Evolutionary conservation across 257 asterid species (phyloP), one percentile per base, ranked within the genome.

Genomic region (Linderniella brevidens): DNA sequence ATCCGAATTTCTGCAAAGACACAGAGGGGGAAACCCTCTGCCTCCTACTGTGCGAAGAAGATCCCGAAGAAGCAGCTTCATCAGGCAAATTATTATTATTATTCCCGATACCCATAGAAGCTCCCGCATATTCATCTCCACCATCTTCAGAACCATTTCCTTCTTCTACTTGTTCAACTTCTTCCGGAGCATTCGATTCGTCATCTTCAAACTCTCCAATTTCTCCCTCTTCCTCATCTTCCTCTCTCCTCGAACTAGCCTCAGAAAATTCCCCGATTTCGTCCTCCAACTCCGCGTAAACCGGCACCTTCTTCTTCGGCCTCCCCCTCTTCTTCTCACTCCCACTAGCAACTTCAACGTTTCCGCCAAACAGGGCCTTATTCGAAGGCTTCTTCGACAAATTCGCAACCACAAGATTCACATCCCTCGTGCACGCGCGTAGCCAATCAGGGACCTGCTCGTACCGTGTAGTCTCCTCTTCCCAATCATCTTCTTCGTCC

Each of bases 401-500:
- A 47, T 68, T 77, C 63, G 82, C 74, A 49, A 86, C 52, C 15
- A 93, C 61, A 13, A 64, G 51, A 65, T 86, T 82, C 52, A 90
- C 99, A 57, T 90, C 99, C 60, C 66, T 74, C 3, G 90, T 66
- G 60, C 72, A 64, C 51, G 95, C 79, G 46, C 99, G 92, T 62
- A 90, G 79, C 99, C 99, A 90, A 66, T 77, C 53, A 16, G 99
- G 99, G 46, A 90, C 93, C 63, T 90, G 73, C 61, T 86, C 92
- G 46, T 73, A 86, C 57, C 78, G 78, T 39, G 86, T 77, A 96
- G 86, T 82, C 49, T 85, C 99, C 59, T 75, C 96, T 17, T 73
- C 68, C 99, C 99, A 90, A 50, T 82, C 95, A 48, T 79, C 46
- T 50, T 90, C 99, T 65, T 86, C 99, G 60, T 90, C 99, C 96